Evolutionary conservation across 495 filamentous ascomycete species (phyloP).

Genomic region (Aspergillus avenaceus): DNA sequence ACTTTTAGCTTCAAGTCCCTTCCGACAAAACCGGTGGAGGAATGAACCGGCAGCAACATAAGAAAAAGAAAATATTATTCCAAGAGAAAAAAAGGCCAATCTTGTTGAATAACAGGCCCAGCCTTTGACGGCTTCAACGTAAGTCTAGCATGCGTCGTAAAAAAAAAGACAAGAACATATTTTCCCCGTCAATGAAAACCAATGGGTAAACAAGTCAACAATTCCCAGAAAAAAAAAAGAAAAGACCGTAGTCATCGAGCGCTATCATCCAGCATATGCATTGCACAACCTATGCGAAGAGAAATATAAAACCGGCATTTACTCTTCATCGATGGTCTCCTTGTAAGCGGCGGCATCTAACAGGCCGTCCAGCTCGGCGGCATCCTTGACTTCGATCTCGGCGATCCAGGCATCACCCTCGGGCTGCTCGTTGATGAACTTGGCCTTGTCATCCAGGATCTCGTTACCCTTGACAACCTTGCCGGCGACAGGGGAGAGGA

Average conservation of each 20-base stretch:
- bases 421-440: conserved; percentile 77
- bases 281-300: no score
- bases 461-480: conserved; percentile 68
- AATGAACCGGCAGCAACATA: no score
- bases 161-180: conserved; percentile 5
- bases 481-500: conserved; percentile 81
- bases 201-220: conserved; percentile 21
- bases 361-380: conserved; percentile 65
- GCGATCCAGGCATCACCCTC: conserved; percentile 91
- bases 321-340: conserved; percentile 57
- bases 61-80: background rate
- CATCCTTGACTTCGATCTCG: conserved; percentile 70
- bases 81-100: background rate
- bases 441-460: conserved; percentile 76
- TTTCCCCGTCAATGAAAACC: background rate
- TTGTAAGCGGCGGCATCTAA: conserved; percentile 73
- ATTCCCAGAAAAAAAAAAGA: conserved; percentile 8
- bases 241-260: conserved; percentile 6
- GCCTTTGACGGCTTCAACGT: conserved; percentile 1
- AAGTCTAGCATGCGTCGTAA: conserved; percentile 7
- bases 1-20: no score
- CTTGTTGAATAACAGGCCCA: conserved; percentile 20
- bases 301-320: background rate
- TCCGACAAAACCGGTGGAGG: no score
- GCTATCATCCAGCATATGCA: conserved; percentile 13